Percentiles rank a stretch among this genome's conserved stretches.
phyloP scores from a whole-genome alignment of 139 green algal genomes.

The Picochlorum sp. region DNA sequence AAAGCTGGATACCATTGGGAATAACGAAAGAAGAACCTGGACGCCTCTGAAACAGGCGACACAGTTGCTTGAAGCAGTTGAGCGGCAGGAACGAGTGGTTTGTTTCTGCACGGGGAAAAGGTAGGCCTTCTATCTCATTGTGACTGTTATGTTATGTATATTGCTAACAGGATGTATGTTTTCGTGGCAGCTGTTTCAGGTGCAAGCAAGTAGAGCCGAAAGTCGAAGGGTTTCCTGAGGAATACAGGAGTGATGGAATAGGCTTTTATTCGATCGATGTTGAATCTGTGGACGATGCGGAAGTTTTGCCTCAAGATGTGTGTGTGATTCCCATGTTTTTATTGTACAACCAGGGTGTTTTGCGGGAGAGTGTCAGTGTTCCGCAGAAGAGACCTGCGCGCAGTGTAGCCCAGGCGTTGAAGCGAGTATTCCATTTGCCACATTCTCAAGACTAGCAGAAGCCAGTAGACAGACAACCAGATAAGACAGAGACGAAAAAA shows the following conservation, averaged over 20 bases:
- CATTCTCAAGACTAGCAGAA: not conserved
- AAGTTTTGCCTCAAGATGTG: slow-evolving; percentile 8
- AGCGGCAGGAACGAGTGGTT: not conserved
- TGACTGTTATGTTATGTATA: not conserved
- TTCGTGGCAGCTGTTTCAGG: slow-evolving; percentile 23
- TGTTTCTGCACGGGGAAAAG: slow-evolving; percentile 1
- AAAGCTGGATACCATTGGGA: not conserved
- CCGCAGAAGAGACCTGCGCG: slow-evolving; percentile 29
- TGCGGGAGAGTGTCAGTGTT: slow-evolving; percentile 11
- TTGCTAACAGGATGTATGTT: slow-evolving; percentile 1
- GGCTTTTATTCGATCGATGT: slow-evolving; percentile 14
- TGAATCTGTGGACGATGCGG: slow-evolving; percentile 2
- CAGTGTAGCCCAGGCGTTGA: slow-evolving; percentile 15
- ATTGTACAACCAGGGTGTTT: not conserved
- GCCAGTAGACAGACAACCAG: not conserved
- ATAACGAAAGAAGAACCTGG: not conserved
- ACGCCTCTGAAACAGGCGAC: not conserved
- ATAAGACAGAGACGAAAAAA: too few species aligned
- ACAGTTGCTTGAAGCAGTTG: not conserved
- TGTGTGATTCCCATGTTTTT: slow-evolving; percentile 23
- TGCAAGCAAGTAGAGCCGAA: slow-evolving; percentile 25
- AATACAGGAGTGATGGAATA: slow-evolving; percentile 8
- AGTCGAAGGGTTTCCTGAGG: slow-evolving; percentile 20
- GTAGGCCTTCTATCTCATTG: not conserved
- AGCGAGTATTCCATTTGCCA: not conserved